These are phyloP conservation scores for Gynochthodes officinalis DNA, from an alignment of 257 asterid genomes.

Conservation along the genomic window DNA sequence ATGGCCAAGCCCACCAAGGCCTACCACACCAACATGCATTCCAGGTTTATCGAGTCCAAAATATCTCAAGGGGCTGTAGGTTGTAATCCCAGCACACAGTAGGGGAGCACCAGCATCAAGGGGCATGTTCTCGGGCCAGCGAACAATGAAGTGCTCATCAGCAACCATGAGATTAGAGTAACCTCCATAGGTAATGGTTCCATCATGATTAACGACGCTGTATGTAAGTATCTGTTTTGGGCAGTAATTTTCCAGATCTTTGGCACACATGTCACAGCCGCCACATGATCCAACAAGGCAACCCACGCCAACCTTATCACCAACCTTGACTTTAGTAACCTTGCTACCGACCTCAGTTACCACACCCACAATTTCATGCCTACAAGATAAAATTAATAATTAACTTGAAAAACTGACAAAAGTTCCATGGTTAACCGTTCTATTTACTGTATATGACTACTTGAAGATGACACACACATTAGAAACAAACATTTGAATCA, in stretches of 20 bases:
- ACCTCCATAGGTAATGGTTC: constrained; percentile 33
- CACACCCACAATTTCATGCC: constrained; percentile 29
- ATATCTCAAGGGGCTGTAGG: constrained; percentile 39
- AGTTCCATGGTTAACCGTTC: background rate
- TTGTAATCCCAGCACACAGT: constrained; percentile 50
- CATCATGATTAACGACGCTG: background rate
- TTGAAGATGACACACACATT: background rate
- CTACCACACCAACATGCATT: constrained; percentile 41
- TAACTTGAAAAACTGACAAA: background rate
- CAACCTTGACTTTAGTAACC: constrained; percentile 40
- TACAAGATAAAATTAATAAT: constrained; percentile 1
- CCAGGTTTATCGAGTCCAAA: constrained; percentile 51
- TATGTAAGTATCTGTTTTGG: background rate
- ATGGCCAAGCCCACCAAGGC: constrained; percentile 58
- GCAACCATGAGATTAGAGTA: constrained; percentile 43
- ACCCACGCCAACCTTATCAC: constrained; percentile 30
- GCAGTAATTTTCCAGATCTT: constrained; percentile 28
- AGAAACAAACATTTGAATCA: no score
- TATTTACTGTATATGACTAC: background rate
- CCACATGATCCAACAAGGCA: constrained; percentile 21
- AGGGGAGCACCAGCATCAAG: constrained; percentile 46
- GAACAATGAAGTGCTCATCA: constrained; percentile 39
- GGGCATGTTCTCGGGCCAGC: constrained; percentile 49
- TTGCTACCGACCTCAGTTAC: constrained; percentile 42
- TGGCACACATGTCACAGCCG: constrained; percentile 15